Percentiles rank a stretch among this genome's conserved stretches.
Evolutionary conservation across 179 eudicot genomes (phyloP).

Genomic region (Carnegiea gigantea): DNA sequence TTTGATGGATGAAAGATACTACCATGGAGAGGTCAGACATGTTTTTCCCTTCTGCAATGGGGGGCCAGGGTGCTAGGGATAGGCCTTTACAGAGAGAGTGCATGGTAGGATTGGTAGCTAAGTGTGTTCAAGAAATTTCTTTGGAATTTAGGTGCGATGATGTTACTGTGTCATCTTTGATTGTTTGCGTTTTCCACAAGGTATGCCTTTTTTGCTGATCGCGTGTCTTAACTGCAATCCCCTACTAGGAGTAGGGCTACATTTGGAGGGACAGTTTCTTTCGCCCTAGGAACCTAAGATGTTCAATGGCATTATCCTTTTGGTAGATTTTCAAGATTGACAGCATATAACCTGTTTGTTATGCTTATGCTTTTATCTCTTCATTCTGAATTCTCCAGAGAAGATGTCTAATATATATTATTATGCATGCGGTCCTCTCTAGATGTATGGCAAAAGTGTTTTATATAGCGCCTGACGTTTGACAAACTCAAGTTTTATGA

Average conservation of each 20-base stretch:
- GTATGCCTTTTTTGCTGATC: neutral
- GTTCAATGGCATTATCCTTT: neutral
- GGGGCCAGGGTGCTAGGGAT: neutral
- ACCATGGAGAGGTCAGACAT: neutral
- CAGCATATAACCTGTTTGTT: neutral
- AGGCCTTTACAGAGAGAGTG: neutral
- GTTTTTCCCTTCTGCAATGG: neutral
- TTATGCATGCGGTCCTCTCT: neutral
- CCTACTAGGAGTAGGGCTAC: neutral
- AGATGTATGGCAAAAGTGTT: neutral
- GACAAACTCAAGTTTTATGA: constrained; percentile 5
- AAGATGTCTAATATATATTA: neutral
- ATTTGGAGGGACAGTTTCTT: too few species aligned
- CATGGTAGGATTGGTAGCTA: neutral
- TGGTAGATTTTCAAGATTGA: neutral
- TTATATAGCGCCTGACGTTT: neutral
- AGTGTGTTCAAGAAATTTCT: neutral
- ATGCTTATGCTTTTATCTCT: neutral
- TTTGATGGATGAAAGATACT: neutral
- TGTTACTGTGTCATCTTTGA: neutral
- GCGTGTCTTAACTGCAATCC: neutral
- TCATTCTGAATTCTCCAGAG: neutral
- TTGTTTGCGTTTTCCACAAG: neutral
- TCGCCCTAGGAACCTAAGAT: too few species aligned
- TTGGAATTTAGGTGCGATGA: neutral